These are phyloP conservation scores for Clarireedia hainanense DNA, from an alignment of 2,329 filamentous ascomycete species.

Conservation along the genomic window DNA sequence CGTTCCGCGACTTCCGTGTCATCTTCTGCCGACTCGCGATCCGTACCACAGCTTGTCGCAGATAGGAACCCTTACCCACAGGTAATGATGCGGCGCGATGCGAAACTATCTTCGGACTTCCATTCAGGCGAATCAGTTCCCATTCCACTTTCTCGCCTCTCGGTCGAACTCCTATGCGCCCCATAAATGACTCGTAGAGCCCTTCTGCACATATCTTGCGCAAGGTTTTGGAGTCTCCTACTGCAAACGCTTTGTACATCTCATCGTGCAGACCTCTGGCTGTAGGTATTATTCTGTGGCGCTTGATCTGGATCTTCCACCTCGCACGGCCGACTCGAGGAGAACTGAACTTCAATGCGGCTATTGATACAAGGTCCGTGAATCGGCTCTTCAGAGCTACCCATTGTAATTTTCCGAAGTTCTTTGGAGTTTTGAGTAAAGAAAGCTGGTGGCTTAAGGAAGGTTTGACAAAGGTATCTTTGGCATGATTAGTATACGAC, in stretches of 20 bases:
- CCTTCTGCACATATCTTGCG: constrained; percentile 45
- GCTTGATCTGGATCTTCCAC: constrained; percentile 33
- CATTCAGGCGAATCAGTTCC: constrained; percentile 46
- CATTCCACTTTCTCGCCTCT: constrained; percentile 40
- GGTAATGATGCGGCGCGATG: constrained; percentile 45
- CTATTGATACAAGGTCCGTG: constrained; percentile 18
- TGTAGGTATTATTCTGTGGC: constrained; percentile 38
- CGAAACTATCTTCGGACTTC: constrained; percentile 33
- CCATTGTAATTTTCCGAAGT: constrained; percentile 25
- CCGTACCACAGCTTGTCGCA: constrained; percentile 54
- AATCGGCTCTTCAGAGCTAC: constrained; percentile 18
- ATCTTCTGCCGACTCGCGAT: constrained; percentile 50
- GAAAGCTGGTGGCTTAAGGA: constrained; percentile 26
- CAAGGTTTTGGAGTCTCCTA: constrained; percentile 45
- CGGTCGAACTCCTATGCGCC: constrained; percentile 45
- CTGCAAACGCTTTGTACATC: constrained; percentile 55
- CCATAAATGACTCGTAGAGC: constrained; percentile 43
- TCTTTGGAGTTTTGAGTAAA: constrained; percentile 21
- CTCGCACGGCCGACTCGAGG: constrained; percentile 4
- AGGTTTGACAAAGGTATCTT: constrained; percentile 32
- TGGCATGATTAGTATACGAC: background rate
- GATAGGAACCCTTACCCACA: constrained; percentile 31
- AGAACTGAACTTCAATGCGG: constrained; percentile 15
- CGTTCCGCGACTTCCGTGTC: constrained; percentile 28
- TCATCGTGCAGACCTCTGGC: constrained; percentile 52